Evolutionary conservation across 805 yeast genomes (phyloP).

Genomic region (Schwanniomyces yamadae): DNA sequence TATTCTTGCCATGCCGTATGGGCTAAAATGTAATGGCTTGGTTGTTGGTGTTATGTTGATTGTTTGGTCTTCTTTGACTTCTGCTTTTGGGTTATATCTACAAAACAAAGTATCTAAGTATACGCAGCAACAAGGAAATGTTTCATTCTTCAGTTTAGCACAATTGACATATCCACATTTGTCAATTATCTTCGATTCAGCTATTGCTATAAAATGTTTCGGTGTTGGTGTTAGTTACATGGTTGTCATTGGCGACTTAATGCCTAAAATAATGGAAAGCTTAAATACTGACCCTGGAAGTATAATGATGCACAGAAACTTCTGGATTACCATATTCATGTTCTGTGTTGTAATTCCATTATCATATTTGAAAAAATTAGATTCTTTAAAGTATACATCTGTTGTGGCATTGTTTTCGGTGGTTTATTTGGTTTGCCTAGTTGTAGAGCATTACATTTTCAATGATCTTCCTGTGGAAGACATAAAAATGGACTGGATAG

Average conservation of each 20-base stretch:
- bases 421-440: constrained; percentile 57
- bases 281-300: constrained; percentile 24
- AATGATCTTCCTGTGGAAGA: constrained; percentile 19
- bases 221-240: constrained; percentile 74
- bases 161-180: constrained; percentile 69
- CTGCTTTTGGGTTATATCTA: constrained; percentile 59
- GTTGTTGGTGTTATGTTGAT: constrained; percentile 41
- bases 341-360: constrained; percentile 59
- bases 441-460: constrained; percentile 47
- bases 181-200: constrained; percentile 68
- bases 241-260: constrained; percentile 73
- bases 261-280: constrained; percentile 56
- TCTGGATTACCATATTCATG: constrained; percentile 56
- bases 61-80: constrained; percentile 43
- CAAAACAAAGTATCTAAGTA: constrained; percentile 58
- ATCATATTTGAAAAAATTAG: constrained; percentile 59
- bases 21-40: constrained; percentile 52
- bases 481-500: constrained; percentile 27
- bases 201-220: constrained; percentile 74
- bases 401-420: constrained; percentile 68
- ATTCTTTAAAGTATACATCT: constrained; percentile 68
- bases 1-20: constrained; percentile 69
- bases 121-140: constrained; percentile 42
- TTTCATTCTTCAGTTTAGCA: constrained; percentile 44
- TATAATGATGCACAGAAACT: constrained; percentile 35